phyloP scores from a whole-genome alignment of 202 grass and related monocot species.

The Carex arenaria region DNA sequence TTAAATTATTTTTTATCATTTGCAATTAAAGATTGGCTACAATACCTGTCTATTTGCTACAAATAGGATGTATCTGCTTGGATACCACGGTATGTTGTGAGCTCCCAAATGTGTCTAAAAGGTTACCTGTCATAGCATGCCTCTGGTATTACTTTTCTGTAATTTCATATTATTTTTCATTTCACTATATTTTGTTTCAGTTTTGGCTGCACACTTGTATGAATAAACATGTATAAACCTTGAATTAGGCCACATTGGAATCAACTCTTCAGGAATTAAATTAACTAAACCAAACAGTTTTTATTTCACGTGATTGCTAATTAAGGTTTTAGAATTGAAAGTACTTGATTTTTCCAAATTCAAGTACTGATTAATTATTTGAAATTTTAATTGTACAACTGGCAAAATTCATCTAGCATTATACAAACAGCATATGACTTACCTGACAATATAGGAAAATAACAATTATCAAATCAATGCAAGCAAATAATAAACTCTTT shows the following conservation, averaged over 20 bases:
- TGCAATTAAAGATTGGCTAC: not conserved
- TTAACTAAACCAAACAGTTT: not conserved
- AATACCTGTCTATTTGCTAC: not conserved
- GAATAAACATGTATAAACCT: not conserved
- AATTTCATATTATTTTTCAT: not conserved
- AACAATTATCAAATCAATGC: not conserved
- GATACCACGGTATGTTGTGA: not conserved
- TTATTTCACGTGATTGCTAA: not conserved
- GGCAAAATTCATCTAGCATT: not conserved
- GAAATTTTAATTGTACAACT: not conserved
- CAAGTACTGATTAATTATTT: not conserved
- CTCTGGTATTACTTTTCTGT: not conserved
- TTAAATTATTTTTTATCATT: not conserved
- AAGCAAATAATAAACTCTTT: not conserved
- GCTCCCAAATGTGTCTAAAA: not conserved
- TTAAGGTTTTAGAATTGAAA: not conserved
- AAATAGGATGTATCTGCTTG: not conserved
- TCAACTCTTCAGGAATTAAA: not conserved
- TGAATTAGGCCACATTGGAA: not conserved
- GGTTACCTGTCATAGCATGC: not conserved
- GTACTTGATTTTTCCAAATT: not conserved
- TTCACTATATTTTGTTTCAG: not conserved
- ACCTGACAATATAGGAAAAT: not conserved
- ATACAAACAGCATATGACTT: not conserved
- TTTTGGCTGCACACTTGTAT: not conserved